Evolutionary conservation across 2,329 filamentous ascomycete genomes (phyloP).

Genomic region (Colletotrichum sp.): DNA sequence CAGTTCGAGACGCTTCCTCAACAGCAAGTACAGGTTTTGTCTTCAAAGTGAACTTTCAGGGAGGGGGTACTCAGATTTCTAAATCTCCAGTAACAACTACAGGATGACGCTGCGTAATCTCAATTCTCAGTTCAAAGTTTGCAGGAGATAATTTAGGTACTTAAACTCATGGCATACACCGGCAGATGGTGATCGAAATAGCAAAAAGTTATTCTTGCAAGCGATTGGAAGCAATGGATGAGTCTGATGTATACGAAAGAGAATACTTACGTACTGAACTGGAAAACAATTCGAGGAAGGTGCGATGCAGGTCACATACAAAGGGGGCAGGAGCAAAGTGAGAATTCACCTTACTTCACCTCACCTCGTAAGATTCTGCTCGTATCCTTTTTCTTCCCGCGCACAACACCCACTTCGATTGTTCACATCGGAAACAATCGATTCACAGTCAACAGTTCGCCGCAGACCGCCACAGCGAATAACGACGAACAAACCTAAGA

Average conservation of each 20-base stretch:
- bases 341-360: neutral
- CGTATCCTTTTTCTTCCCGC: neutral
- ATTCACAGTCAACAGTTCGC: neutral
- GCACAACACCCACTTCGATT: neutral
- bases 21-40: neutral
- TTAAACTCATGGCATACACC: neutral
- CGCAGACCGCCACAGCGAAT: neutral
- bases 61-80: neutral
- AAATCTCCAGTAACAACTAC: neutral
- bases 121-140: neutral
- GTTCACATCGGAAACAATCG: neutral
- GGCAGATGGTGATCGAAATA: neutral
- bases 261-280: neutral
- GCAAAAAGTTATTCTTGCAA: accelerated
- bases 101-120: neutral
- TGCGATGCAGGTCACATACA: neutral
- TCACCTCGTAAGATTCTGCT: neutral
- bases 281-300: neutral
- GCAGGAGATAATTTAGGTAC: neutral
- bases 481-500: neutral
- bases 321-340: neutral
- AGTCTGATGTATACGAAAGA: neutral
- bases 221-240: neutral
- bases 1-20: neutral
- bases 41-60: neutral